phyloP scores from a whole-genome alignment of 352 stramenopile species.

The Phytophthora citrophthora region DNA sequence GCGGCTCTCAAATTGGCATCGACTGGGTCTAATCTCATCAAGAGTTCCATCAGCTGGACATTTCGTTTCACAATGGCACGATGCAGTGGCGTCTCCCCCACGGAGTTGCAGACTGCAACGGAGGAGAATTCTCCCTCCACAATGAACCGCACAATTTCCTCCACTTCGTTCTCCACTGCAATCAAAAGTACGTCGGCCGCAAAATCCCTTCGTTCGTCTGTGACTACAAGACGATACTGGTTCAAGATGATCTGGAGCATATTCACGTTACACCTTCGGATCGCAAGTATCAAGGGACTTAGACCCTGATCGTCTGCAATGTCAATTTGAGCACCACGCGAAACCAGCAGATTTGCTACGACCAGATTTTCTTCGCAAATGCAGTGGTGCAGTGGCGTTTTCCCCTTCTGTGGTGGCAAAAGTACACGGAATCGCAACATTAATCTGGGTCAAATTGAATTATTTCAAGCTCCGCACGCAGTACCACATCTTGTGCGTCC shows the following conservation, averaged over 20 bases:
- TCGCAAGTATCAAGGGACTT: slow-evolving; percentile 16
- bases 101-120: slow-evolving; percentile 4
- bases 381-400: slow-evolving; percentile 28
- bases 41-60: slow-evolving; percentile 17
- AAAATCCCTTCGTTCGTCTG: slow-evolving; percentile 17
- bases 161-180: slow-evolving; percentile 13
- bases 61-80: slow-evolving; percentile 20
- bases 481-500: slow-evolving; percentile 20
- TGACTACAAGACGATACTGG: slow-evolving; percentile 29
- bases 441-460: not conserved
- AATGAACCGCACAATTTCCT: slow-evolving; percentile 22
- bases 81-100: slow-evolving; percentile 25
- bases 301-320: slow-evolving; percentile 2
- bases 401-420: slow-evolving; percentile 17
- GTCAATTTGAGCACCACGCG: slow-evolving; percentile 21
- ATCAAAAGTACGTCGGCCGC: slow-evolving; percentile 6
- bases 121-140: slow-evolving; percentile 22
- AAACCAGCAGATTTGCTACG: slow-evolving; percentile 23
- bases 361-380: slow-evolving; percentile 25
- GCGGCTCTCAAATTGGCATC: slow-evolving; percentile 1
- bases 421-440: not conserved
- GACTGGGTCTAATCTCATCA: slow-evolving; percentile 10
- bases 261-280: slow-evolving; percentile 9
- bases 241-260: slow-evolving; percentile 36
- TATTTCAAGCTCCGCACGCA: too few relatives aligned